Evolutionary conservation across 2,329 filamentous ascomycete species (phyloP).

Genomic region (Exophiala sp.): DNA sequence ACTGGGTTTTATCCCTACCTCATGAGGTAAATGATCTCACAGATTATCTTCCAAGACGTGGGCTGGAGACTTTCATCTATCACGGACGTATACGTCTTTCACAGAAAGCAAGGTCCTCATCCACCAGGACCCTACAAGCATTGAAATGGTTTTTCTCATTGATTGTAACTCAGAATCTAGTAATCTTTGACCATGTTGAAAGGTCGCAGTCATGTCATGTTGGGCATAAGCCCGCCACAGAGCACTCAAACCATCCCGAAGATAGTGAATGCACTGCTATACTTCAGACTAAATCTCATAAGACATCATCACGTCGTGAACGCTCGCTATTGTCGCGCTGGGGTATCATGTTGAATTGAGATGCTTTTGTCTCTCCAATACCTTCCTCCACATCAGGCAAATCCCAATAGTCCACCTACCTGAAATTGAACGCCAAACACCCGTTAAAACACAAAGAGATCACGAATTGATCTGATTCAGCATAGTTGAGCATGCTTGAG

Average conservation of each 20-base stretch:
- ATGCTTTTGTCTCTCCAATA: conserved; percentile 11
- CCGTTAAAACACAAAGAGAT: not conserved
- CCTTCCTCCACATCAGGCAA: not conserved
- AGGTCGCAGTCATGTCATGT: conserved; percentile 3
- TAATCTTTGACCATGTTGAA: conserved; percentile 9
- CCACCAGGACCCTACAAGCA: no score
- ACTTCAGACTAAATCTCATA: not conserved
- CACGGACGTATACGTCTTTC: no score
- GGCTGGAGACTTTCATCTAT: no score
- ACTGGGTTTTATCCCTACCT: not conserved
- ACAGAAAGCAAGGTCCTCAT: no score
- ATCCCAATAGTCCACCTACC: not conserved
- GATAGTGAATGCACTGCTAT: no score
- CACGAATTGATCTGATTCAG: not conserved
- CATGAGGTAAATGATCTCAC: no score
- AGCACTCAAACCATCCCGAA: not conserved
- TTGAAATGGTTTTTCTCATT: no score
- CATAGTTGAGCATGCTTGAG: conserved; percentile 7
- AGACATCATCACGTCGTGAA: conserved; percentile 18
- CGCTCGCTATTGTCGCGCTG: conserved; percentile 2
- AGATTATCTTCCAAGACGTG: no score
- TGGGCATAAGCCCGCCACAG: not conserved
- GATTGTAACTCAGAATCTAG: no score
- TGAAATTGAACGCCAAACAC: not conserved
- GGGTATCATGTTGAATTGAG: conserved; percentile 28